Conservation (phyloP, 1,139 yeast species). For the Sugiyamaella japonica region DNA sequence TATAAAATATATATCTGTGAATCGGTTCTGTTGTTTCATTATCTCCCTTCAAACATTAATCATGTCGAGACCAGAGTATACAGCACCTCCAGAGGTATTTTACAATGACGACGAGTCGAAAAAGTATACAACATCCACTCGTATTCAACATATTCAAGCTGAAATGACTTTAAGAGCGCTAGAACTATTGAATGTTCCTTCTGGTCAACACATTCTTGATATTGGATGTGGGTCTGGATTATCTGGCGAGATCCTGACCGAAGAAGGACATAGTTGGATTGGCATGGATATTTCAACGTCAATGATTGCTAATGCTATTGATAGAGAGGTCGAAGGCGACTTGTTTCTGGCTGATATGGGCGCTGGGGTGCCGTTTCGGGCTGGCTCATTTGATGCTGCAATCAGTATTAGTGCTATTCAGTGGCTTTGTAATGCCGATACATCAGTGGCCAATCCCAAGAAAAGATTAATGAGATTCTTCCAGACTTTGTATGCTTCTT, state of each 20-base stretch:
- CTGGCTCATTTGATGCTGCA: slow-evolving; percentile 97
- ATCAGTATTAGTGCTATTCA: slow-evolving; percentile 93
- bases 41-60: not conserved
- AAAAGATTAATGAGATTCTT: slow-evolving; percentile 77
- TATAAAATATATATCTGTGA: no score
- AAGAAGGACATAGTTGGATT: slow-evolving; percentile 92
- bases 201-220: slow-evolving; percentile 73
- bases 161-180: slow-evolving; percentile 94
- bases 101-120: slow-evolving; percentile 86
- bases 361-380: slow-evolving; percentile 88
- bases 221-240: slow-evolving; percentile 98
- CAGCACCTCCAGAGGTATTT: slow-evolving; percentile 97
- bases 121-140: slow-evolving; percentile 87
- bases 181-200: slow-evolving; percentile 74
- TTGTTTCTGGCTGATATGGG: slow-evolving; percentile 91
- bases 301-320: slow-evolving; percentile 93
- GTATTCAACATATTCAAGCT: slow-evolving; percentile 98
- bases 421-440: slow-evolving; percentile 97
- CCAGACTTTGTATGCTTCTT: slow-evolving; percentile 80
- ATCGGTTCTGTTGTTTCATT: not conserved
- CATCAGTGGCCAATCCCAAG: slow-evolving; percentile 81
- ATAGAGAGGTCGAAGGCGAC: slow-evolving; percentile 92
- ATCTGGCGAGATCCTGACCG: slow-evolving; percentile 89
- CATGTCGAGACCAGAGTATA: slow-evolving; percentile 97
- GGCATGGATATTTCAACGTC: slow-evolving; percentile 97